Percentiles rank a stretch among this genome's conserved stretches.
These are phyloP conservation scores for Pinus tabuliformis DNA, from an alignment of 75 land plant genomes.

Conservation along the genomic window DNA sequence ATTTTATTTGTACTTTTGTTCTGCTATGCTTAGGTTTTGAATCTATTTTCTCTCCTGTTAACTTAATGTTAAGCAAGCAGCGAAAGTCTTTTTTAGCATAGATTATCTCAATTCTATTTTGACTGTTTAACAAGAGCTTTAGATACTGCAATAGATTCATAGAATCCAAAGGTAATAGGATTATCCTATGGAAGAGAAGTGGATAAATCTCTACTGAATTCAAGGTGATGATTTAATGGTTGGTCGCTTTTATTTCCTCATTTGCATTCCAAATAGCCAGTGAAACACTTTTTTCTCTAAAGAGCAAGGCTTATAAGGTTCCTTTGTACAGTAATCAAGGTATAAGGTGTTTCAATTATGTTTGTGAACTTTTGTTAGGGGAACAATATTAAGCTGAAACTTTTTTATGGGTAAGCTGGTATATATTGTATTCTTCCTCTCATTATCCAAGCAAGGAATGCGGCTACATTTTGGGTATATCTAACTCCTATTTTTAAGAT, in stretches of 20 bases:
- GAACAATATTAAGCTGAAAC: not conserved
- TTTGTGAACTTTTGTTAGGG: not conserved
- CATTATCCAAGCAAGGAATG: not conserved
- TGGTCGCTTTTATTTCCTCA: not conserved
- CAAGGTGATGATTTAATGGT: slow-evolving; percentile 7
- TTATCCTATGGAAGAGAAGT: not conserved
- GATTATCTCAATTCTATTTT: not conserved
- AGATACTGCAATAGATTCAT: slow-evolving; percentile 1
- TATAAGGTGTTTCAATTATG: not conserved
- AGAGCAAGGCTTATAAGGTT: not conserved
- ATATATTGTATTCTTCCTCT: not conserved
- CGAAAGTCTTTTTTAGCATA: not conserved
- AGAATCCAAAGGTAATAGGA: not conserved
- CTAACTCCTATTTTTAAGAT: not conserved
- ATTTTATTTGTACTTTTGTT: not conserved
- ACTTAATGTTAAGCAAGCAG: not conserved
- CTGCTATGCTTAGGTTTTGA: not conserved
- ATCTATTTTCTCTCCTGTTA: not conserved
- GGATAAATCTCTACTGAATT: slow-evolving; percentile 5
- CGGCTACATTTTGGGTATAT: not conserved
- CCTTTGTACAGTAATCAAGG: not conserved
- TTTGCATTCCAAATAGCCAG: not conserved
- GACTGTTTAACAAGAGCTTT: not conserved
- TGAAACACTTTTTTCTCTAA: not conserved
- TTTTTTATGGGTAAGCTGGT: not conserved